Evolutionary conservation across 331 rosid genomes (phyloP).

Genomic region (Saraca asoca): DNA sequence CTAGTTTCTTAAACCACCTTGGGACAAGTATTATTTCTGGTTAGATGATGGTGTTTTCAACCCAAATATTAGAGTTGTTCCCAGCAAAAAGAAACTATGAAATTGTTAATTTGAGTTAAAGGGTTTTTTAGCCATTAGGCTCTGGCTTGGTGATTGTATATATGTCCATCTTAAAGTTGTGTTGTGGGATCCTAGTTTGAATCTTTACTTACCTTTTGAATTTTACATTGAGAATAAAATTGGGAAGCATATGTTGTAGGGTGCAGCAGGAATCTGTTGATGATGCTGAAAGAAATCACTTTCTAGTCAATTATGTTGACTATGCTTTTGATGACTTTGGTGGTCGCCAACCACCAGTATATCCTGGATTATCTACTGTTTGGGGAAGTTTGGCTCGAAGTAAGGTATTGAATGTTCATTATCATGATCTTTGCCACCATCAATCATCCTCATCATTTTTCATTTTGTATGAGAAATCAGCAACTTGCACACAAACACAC

Average conservation of each 20-base stretch:
- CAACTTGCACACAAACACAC: background rate
- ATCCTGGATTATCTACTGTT: conserved; percentile 96
- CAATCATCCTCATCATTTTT: conserved; percentile 10
- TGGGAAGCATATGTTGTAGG: conserved; percentile 52
- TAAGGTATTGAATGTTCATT: conserved; percentile 56
- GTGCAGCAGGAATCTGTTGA: conserved; percentile 99
- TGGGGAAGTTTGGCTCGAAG: conserved; percentile 99
- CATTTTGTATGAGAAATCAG: background rate
- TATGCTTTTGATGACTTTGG: conserved; percentile 98
- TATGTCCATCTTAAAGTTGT: background rate
- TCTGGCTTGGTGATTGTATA: conserved; percentile 3
- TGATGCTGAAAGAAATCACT: conserved; percentile 94
- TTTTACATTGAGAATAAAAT: conserved; percentile 26
- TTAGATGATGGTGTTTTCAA: background rate
- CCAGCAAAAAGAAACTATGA: background rate
- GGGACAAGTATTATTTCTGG: background rate
- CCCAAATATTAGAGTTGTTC: background rate
- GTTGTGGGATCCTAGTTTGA: background rate
- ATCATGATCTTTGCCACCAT: background rate
- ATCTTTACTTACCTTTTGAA: conserved; percentile 25
- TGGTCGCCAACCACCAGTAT: conserved; percentile 97
- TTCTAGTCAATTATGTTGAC: conserved; percentile 93
- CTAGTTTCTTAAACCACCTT: conserved; percentile 5
- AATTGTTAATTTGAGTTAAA: conserved; percentile 6
- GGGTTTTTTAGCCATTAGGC: background rate